Evolutionary conservation across 768 basidiomycete genomes (phyloP), one percentile per base, ranked within the genome.

Genomic region (Naganishia vishniacii): DNA sequence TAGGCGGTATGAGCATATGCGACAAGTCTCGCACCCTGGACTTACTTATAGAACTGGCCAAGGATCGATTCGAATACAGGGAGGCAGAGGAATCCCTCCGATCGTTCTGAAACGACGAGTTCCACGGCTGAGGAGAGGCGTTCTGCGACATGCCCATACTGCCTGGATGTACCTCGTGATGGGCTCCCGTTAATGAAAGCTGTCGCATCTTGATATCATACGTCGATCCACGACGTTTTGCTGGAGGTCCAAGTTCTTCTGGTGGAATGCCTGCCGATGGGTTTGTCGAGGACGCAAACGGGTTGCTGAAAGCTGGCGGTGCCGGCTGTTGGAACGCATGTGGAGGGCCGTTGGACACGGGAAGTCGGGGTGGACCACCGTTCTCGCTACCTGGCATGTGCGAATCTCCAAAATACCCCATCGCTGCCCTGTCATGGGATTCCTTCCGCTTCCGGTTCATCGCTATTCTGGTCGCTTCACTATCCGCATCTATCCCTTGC

Each of bases 171-270:
- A 25, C 28, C 28, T 32, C 48, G 12, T 37, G 62, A 13, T 28
- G 51, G 20, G 23, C 20, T 44, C 40, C 48, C 15, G 49, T 31
- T 28, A 63, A 34, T 42, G 32, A 37, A 20, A 56, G 53, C 37
- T 56, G 53, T 26, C 37, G n/a, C 66, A 66, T 69, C 62, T 63
- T 65, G 8, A 87, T 85, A 69, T 91, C 90, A 69, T 89, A 83
- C 25, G 87, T 84, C 18, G 91, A 92, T 32, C 88, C 87, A 49
- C 90, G 84, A 69, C 90, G 84, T 76, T 92, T 92, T 51, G 67
- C 53, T 20, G 48, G 86, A 83, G 18, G 87, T 84, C 51, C 62
- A 4, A 56, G 45, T 42, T 51, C 48, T 18, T 63, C 62, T 26
- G 46, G 7, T 28, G 62, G 51, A 9, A 51, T 63, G 3, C 25